These are phyloP conservation scores for Olyra latifolia DNA, from an alignment of 176 grass and related monocot species.

Conservation along the genomic window DNA sequence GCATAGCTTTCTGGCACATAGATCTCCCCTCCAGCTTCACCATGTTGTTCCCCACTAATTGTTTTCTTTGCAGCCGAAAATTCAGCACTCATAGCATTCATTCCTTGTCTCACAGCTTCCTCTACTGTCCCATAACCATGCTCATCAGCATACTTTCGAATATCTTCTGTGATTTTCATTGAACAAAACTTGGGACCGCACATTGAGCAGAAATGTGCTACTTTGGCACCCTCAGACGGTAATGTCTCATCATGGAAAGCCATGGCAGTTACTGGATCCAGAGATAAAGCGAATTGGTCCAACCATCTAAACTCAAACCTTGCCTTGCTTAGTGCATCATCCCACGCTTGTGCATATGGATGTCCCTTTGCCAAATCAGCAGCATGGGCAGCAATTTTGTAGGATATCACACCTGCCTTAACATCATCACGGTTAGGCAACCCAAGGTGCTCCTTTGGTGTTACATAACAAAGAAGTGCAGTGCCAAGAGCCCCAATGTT, in stretches of 20 bases:
- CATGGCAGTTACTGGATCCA: constrained; percentile 97
- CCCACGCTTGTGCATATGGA: constrained; percentile 86
- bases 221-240: constrained; percentile 96
- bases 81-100: constrained; percentile 93
- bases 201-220: constrained; percentile 99
- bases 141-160: constrained; percentile 95
- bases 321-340: constrained; percentile 91
- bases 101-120: constrained; percentile 85
- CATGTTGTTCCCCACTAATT: constrained; percentile 91
- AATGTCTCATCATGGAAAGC: constrained; percentile 95
- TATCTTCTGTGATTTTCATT: constrained; percentile 99
- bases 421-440: constrained; percentile 98
- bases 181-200: constrained; percentile 98
- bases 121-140: constrained; percentile 88
- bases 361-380: constrained; percentile 98
- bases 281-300: constrained; percentile 90
- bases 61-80: constrained; percentile 87
- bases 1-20: constrained; percentile 88
- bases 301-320: constrained; percentile 99
- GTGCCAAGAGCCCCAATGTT: constrained; percentile 95
- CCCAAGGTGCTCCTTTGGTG: constrained; percentile 97
- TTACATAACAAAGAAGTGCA: constrained; percentile 97
- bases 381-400: constrained; percentile 96
- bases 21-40: constrained; percentile 95
- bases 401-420: constrained; percentile 87